Base-by-base conservation (phyloP, 2,329 filamentous ascomycete genomes). In the Coniochaeta ligniaria region DNA sequence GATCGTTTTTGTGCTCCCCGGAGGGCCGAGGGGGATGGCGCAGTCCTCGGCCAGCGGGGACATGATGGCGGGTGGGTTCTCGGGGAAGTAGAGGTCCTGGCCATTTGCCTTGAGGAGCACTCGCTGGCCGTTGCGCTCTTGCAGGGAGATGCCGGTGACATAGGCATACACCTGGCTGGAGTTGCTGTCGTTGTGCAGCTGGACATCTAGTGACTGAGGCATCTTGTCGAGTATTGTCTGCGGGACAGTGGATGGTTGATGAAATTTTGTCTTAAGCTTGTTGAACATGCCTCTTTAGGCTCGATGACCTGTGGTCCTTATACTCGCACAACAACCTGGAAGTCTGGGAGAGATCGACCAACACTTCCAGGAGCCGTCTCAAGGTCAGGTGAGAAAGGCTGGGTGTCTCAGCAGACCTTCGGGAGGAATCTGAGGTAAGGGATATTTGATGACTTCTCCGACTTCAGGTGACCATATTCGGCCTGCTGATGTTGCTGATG, bases 81-180 rank as follows among this genome's bases (percentile, higher is more conserved):
- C 74, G 3, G 88, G 78, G 59, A 86, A 80, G 68, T 86, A 83
- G 14, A 85, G 74, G 2, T 75, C 74, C 63, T 80, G 80, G 67
- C 80, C 79, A 57, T 83, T 79, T 63, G 73, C 66, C 59, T 71
- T 71, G 62, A 78, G 65, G 31, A 78, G 67, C 57, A 73, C 73
- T n/a, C 74, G 74, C 57, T 69, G 66, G 28, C 69, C 67, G 60
- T 67, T 66, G 59, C 72, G 66, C 55, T 84, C 79, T 6, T 33
- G 52, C 35, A 88, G 72, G 1, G 84, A 83, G 26, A 80, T 77
- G 12, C 86, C 86, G 4, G 84, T 90, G 68, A 91, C 83, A 71
- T 87, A 88, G 43, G 85, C 85, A 64, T 80, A 88, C 9, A 87
- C 80, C 24, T 76, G 79, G 60, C 72, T 74, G 3, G 80, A 85